Percentiles rank a stretch among this genome's conserved stretches.
These are phyloP conservation scores for Candida xiaguanensis DNA, from an alignment of 805 yeast species.

Conservation along the genomic window DNA sequence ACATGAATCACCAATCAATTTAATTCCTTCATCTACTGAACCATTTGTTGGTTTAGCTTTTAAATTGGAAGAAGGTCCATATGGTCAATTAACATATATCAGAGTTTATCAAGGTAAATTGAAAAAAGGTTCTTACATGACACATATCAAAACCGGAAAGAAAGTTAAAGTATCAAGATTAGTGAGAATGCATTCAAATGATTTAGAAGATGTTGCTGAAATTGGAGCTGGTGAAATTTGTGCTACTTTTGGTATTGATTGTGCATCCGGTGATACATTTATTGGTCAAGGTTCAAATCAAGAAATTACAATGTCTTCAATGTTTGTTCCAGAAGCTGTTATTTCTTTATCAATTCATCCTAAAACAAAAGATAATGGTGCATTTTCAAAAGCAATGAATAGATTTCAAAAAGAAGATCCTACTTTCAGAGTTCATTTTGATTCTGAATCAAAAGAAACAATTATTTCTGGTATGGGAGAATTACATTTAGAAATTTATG, in stretches of 20 bases:
- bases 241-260: constrained; percentile 98
- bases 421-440: constrained; percentile 90
- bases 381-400: constrained; percentile 94
- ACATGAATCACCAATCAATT: constrained; percentile 56
- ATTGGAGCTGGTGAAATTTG: constrained; percentile 98
- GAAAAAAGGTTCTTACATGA: constrained; percentile 85
- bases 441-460: constrained; percentile 89
- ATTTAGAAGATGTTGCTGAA: constrained; percentile 97
- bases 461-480: constrained; percentile 98
- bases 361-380: constrained; percentile 75
- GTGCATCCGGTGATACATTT: constrained; percentile 98
- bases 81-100: constrained; percentile 95
- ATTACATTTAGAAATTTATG: constrained; percentile 93
- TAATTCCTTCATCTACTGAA: constrained; percentile 66
- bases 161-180: constrained; percentile 88
- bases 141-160: constrained; percentile 89
- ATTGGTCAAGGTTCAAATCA: constrained; percentile 67
- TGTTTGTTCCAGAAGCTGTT: constrained; percentile 99
- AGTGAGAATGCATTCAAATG: constrained; percentile 98
- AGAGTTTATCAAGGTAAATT: constrained; percentile 96
- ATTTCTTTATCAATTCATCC: constrained; percentile 90
- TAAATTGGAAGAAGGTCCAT: constrained; percentile 96
- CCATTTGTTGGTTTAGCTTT: constrained; percentile 98
- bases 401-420: constrained; percentile 99
- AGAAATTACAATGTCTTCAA: constrained; percentile 88